Conservation (phyloP, 228 moss, liverwort and hornwort species). For the Sphagnum fallax region DNA sequence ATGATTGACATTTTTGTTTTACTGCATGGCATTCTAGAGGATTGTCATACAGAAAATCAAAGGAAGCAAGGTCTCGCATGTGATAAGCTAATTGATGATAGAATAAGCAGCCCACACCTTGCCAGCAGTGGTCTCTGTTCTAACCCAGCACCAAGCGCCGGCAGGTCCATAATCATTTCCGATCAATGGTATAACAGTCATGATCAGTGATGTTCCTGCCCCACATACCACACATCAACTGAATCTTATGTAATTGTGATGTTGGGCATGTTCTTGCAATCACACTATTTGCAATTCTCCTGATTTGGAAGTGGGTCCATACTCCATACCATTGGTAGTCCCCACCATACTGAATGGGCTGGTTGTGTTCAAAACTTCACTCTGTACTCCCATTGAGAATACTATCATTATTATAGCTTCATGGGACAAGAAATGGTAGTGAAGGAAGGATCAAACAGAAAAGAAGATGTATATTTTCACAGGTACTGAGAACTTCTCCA, state of each 20-base stretch:
- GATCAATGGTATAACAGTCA: conserved; percentile 63
- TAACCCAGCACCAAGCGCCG: conserved; percentile 70
- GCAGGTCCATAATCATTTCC: conserved; percentile 70
- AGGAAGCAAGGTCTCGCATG: not conserved
- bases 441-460: no score
- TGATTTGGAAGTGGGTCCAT: no score
- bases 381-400: no score
- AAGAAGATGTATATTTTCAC: no score
- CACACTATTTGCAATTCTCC: not conserved
- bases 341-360: no score
- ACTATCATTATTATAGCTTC: no score
- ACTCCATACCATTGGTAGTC: no score
- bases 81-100: not conserved
- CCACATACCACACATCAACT: not conserved
- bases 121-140: conserved; percentile 61
- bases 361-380: no score
- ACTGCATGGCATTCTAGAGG: not conserved
- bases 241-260: not conserved
- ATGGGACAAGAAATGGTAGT: no score
- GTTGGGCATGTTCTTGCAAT: not conserved
- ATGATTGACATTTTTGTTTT: no score
- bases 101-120: conserved; percentile 25
- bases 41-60: not conserved
- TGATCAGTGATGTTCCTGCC: conserved; percentile 44
- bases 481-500: no score